These are phyloP conservation scores for Wickerhamomyces bovis DNA, from an alignment of 805 yeast genomes.

Conservation along the genomic window DNA sequence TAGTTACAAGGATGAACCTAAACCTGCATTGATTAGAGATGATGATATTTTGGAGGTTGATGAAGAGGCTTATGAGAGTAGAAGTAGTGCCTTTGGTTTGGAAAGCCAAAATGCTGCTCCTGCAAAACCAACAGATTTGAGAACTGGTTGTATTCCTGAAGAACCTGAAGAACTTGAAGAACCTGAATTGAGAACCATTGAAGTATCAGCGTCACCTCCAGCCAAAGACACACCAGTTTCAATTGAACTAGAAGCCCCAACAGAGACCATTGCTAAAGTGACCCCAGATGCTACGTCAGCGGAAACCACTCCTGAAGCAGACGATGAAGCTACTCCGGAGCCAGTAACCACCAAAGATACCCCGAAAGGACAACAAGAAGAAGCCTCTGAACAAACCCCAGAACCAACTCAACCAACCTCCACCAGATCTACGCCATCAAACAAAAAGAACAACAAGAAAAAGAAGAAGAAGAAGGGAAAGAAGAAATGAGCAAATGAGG, in stretches of 20 bases:
- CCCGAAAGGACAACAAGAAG: background rate
- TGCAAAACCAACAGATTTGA: background rate
- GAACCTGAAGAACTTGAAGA: background rate
- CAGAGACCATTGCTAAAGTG: background rate
- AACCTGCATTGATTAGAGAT: conserved; percentile 2
- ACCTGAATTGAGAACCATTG: background rate
- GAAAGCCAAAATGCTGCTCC: background rate
- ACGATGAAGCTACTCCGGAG: background rate
- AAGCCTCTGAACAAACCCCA: background rate
- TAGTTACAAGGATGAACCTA: conserved; percentile 22
- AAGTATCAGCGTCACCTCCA: background rate
- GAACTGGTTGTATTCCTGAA: background rate
- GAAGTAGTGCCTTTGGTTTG: conserved; percentile 20
- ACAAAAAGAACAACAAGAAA: conserved; percentile 1
- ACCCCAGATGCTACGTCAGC: background rate
- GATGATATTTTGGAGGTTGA: conserved; percentile 8
- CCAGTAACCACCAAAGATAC: background rate
- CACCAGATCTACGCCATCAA: background rate
- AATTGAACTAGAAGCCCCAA: background rate
- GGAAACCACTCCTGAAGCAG: background rate
- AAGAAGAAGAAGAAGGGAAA: conserved; percentile 5
- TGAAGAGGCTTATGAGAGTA: conserved; percentile 27
- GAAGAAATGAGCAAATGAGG: background rate
- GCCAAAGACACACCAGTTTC: conserved; percentile 1
- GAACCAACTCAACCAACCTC: background rate